Percentiles rank a stretch among this genome's conserved stretches.
Evolutionary conservation across 164 flowering plant genomes (phyloP).

Genomic region (Stephania japonica): DNA sequence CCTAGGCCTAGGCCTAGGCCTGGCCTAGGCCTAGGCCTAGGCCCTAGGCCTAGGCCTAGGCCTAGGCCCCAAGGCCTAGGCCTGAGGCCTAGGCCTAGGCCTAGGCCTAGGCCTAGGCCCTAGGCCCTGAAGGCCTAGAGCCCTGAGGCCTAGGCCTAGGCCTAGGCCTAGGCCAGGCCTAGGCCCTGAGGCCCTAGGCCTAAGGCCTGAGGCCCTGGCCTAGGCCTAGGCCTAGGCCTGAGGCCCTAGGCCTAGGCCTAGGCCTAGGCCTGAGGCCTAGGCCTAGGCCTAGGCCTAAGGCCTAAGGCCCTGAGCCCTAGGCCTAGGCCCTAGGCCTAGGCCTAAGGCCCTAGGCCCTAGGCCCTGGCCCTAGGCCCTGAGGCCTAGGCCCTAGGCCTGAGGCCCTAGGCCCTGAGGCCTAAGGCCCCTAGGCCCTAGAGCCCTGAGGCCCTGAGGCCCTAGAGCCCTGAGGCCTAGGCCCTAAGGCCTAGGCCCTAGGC

Average conservation of each 20-base stretch:
- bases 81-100: background rate
- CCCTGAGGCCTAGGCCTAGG: background rate
- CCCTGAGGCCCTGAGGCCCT: constrained; percentile 9
- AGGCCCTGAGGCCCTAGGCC: background rate
- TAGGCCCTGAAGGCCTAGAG: background rate
- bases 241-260: background rate
- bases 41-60: background rate
- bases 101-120: background rate
- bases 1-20: too few species aligned
- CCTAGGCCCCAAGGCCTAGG: background rate
- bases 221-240: background rate
- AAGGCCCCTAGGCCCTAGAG: constrained; percentile 4
- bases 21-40: background rate
- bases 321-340: background rate
- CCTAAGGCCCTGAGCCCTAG: background rate
- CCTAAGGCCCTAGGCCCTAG: background rate
- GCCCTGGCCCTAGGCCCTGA: background rate
- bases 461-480: constrained; percentile 16
- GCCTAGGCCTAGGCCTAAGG: background rate
- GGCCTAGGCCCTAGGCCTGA: background rate
- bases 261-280: background rate
- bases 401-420: background rate
- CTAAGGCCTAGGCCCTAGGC: background rate
- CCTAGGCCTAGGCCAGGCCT: background rate
- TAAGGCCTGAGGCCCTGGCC: background rate